Conservation (phyloP, 2,329 filamentous ascomycete genomes). For the Zymoseptoria brevis region DNA sequence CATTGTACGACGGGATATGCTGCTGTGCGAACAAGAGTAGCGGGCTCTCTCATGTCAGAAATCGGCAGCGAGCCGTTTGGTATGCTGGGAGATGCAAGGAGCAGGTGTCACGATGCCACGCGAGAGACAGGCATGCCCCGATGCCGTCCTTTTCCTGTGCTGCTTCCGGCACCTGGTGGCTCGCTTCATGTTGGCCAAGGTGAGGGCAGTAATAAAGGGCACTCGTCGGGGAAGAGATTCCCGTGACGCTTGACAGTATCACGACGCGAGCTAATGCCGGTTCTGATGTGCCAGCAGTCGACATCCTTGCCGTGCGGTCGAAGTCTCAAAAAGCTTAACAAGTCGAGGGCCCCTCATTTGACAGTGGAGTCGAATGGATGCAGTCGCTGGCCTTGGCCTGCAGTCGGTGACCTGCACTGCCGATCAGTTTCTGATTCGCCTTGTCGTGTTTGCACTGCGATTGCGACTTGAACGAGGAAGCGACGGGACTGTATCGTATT, state of each 20-base stretch:
- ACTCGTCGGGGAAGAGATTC: constrained; percentile 1
- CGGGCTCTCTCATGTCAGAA: constrained; percentile 16
- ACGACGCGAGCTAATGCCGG: constrained; percentile 7
- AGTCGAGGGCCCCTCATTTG: background rate
- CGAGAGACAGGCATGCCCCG: constrained; percentile 14
- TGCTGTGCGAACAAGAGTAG: constrained; percentile 13
- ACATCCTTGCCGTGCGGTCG: background rate
- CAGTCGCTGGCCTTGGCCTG: background rate
- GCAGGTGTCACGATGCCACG: constrained; percentile 20
- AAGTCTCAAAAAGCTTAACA: background rate
- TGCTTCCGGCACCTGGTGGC: constrained; percentile 8
- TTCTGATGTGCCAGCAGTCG: background rate
- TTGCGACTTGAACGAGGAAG: background rate
- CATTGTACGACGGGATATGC: constrained; percentile 15
- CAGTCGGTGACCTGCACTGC: background rate
- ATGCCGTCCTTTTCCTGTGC: constrained; percentile 6
- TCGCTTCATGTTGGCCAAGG: constrained; percentile 8
- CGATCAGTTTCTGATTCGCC: background rate
- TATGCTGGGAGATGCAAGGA: constrained; percentile 20
- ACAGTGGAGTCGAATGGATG: background rate
- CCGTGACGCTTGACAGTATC: constrained; percentile 4
- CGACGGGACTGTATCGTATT: background rate
- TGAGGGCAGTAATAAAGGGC: constrained; percentile 1
- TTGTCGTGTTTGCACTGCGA: background rate
- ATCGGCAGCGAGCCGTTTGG: constrained; percentile 13